Base-by-base conservation (phyloP, 2,329 filamentous ascomycete genomes). In the Nakataea oryzae region DNA sequence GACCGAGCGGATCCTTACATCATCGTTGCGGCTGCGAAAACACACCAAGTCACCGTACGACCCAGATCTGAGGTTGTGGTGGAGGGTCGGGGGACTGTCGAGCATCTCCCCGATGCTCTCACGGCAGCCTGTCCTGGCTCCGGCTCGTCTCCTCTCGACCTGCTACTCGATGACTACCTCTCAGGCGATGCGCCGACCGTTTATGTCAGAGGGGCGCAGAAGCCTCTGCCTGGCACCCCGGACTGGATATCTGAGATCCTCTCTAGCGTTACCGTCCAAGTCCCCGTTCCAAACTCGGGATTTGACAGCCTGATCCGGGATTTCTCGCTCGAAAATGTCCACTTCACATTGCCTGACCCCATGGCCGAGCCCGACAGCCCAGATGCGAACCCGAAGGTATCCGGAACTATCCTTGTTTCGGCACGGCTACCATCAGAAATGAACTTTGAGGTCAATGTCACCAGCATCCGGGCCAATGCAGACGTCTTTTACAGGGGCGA, bases 231-330 rank as follows among this genome's bases (percentile, higher is more conserved):
- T 1, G 79, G 86, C 41, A 90, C 91, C 0, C 95, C 95, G 0
- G 78, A 80, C 57, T 99, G 95, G 95, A 82, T 97, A 58, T 83
- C 84, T 17, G 86, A 93, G 60, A 81, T 99, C 27, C 78, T 97
- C 50, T 86, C 87, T 57, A 91, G 89, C 67, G 84, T 97, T 61
- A 93, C 88, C 0, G 81, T 97, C 0, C 92, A 93, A 3, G 78
- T 97, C 8, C 89, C 91, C 7, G 89, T 97, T 65, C 90, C 91
- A 0, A 91, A 91, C 6, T 85, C 87, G 63, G 87, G 87, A 0
- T 87, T 97, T 68, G 91, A 92, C 66, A 86, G 89, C 66, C 77
- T 96, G 21, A 89, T 99, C 71, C 88, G 87, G 67, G 93, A 95
- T 67, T 97, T 97, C 71, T 89, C 91, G 27, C 78, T 97, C 66